Conservation (phyloP, 2,329 filamentous ascomycete species). For the Chlorencoelia australis region DNA sequence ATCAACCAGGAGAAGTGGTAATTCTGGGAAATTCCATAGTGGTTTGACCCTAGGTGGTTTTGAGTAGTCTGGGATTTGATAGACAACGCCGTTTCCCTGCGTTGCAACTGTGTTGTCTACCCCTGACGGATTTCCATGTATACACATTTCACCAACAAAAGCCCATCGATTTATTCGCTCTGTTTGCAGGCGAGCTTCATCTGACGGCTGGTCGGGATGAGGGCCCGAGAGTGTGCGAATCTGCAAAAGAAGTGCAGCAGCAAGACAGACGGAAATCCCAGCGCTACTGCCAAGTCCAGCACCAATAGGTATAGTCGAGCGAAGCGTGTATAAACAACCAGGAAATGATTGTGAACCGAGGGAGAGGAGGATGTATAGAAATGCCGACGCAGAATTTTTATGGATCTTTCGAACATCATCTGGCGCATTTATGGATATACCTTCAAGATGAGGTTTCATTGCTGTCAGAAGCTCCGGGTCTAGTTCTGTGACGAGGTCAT, state of each 20-base stretch:
- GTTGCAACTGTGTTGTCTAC: conserved; percentile 95
- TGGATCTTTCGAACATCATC: conserved; percentile 76
- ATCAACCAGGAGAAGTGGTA: conserved; percentile 83
- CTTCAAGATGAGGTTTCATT: conserved; percentile 66
- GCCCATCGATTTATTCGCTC: conserved; percentile 97
- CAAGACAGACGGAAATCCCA: conserved; percentile 85
- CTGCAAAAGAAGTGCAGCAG: conserved; percentile 75
- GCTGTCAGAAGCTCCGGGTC: conserved; percentile 74
- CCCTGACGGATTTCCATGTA: conserved; percentile 92
- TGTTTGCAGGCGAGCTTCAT: conserved; percentile 81
- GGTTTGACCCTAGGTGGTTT: conserved; percentile 68
- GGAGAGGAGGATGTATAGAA: conserved; percentile 88
- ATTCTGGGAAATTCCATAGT: conserved; percentile 80
- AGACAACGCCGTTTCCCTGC: conserved; percentile 88
- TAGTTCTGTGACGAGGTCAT: conserved; percentile 74
- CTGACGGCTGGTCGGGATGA: conserved; percentile 78
- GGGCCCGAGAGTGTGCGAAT: conserved; percentile 81
- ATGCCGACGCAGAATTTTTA: conserved; percentile 68
- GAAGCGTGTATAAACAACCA: conserved; percentile 78
- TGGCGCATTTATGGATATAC: conserved; percentile 56
- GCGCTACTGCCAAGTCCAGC: conserved; percentile 88
- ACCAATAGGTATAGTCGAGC: conserved; percentile 87
- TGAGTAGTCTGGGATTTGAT: conserved; percentile 68
- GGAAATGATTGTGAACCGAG: conserved; percentile 71
- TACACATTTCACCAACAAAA: conserved; percentile 93